Evolutionary conservation across 176 grass and related monocot genomes (phyloP).

Genomic region (Elaeis guineensis): DNA sequence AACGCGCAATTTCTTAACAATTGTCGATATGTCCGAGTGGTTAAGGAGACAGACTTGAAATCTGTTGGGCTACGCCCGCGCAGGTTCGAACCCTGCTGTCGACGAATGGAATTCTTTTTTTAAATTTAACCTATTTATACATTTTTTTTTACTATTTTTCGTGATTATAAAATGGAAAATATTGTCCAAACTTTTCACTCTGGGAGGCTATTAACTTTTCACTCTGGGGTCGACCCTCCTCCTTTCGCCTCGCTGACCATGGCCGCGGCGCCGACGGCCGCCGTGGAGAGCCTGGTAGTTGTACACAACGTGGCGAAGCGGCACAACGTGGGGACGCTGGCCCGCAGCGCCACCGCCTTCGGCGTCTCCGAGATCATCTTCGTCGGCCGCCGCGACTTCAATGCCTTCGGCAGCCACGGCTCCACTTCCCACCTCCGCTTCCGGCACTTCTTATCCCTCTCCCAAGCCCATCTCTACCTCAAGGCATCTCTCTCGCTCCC

Average conservation of each 20-base stretch:
- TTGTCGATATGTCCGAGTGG: conserved; percentile 74
- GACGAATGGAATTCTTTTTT: background rate
- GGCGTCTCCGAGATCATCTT: conserved; percentile 75
- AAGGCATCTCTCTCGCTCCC: conserved; percentile 22
- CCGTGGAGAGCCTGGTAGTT: conserved; percentile 49
- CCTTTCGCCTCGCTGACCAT: conserved; percentile 1
- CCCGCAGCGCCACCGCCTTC: conserved; percentile 70
- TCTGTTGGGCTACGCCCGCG: conserved; percentile 90
- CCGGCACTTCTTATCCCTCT: conserved; percentile 57
- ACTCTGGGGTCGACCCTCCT: no score
- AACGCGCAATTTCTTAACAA: no score
- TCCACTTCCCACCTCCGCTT: conserved; percentile 76
- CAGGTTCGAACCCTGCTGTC: conserved; percentile 52
- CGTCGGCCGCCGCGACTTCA: conserved; percentile 78
- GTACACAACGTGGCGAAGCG: conserved; percentile 87
- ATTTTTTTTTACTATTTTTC: no score
- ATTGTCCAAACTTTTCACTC: no score
- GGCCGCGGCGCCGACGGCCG: background rate
- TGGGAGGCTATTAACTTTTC: no score
- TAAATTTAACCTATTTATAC: no score
- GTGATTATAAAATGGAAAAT: no score
- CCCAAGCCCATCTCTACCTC: conserved; percentile 53
- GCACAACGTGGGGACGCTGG: conserved; percentile 83
- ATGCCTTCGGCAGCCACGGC: conserved; percentile 80
- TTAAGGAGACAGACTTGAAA: conserved; percentile 98